Evolutionary conservation across 805 yeast genomes (phyloP).

Genomic region (Blastobotrys robertii): DNA sequence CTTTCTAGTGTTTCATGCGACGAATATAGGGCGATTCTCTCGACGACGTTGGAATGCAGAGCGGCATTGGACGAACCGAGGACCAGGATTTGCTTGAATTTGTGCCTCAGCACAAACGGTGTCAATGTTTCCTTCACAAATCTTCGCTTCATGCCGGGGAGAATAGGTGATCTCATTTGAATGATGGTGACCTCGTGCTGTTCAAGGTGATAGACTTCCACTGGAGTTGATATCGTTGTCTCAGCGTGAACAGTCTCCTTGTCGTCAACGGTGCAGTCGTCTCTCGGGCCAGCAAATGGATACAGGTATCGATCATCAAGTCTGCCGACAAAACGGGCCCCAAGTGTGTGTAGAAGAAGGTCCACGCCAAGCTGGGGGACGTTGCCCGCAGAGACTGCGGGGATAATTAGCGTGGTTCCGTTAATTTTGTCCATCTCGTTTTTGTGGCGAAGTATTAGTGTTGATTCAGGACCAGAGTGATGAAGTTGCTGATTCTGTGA

Average conservation of each 20-base stretch:
- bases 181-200: conserved; percentile 41
- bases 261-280: conserved; percentile 26
- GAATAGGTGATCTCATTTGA: conserved; percentile 76
- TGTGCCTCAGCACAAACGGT: conserved; percentile 36
- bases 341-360: conserved; percentile 55
- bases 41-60: conserved; percentile 15
- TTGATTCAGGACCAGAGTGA: not conserved
- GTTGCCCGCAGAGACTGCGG: conserved; percentile 80
- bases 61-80: conserved; percentile 72
- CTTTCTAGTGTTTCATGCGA: conserved; percentile 3
- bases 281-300: conserved; percentile 80
- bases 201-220: conserved; percentile 50
- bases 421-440: not conserved
- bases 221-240: conserved; percentile 43
- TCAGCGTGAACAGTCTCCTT: conserved; percentile 13
- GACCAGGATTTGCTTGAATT: conserved; percentile 41
- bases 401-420: conserved; percentile 39
- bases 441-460: not conserved
- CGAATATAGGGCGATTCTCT: conserved; percentile 1
- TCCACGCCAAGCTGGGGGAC: conserved; percentile 79
- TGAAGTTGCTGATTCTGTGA: not conserved
- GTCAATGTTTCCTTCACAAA: conserved; percentile 44
- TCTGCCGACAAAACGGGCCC: conserved; percentile 41
- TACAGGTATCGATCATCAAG: conserved; percentile 55
- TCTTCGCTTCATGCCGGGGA: conserved; percentile 47